Conservation (phyloP, 2,329 filamentous ascomycete species). For the Xylariaceae sp. region DNA sequence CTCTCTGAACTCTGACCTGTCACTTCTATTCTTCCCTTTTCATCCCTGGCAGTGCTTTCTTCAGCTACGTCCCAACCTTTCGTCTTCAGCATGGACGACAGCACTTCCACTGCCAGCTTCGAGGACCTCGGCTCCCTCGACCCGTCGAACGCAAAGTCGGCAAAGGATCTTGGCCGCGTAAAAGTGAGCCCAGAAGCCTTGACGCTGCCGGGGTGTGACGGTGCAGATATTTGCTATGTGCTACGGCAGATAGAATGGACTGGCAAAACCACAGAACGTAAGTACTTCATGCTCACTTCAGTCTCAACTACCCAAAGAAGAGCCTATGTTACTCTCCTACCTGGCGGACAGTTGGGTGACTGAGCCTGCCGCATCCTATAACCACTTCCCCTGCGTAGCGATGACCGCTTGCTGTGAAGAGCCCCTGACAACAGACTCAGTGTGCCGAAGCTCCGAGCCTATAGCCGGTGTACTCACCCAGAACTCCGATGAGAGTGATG, state of each 20-base stretch:
- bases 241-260: conserved; percentile 30
- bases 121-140: conserved; percentile 23
- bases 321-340: background rate
- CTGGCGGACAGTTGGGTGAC: background rate
- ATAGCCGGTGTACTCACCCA: conserved; percentile 29
- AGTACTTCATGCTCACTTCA: too few species aligned
- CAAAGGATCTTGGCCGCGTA: conserved; percentile 9
- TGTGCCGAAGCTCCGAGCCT: conserved; percentile 29
- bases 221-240: conserved; percentile 34
- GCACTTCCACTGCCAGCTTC: conserved; percentile 25
- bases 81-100: conserved; percentile 21
- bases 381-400: background rate
- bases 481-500: conserved; percentile 4
- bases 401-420: background rate
- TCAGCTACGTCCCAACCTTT: too few species aligned
- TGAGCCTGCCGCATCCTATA: background rate
- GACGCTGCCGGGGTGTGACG: conserved; percentile 21
- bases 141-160: conserved; percentile 1
- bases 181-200: conserved; percentile 5
- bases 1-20: too few species aligned
- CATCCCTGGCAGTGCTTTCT: too few species aligned
- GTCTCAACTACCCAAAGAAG: too few species aligned
- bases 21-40: too few species aligned
- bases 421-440: conserved; percentile 17
- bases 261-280: conserved; percentile 30